Percentiles rank a stretch among this genome's conserved stretches.
These are phyloP conservation scores for Penicillium sp. DNA, from an alignment of 2,329 filamentous ascomycete species.

Conservation along the genomic window DNA sequence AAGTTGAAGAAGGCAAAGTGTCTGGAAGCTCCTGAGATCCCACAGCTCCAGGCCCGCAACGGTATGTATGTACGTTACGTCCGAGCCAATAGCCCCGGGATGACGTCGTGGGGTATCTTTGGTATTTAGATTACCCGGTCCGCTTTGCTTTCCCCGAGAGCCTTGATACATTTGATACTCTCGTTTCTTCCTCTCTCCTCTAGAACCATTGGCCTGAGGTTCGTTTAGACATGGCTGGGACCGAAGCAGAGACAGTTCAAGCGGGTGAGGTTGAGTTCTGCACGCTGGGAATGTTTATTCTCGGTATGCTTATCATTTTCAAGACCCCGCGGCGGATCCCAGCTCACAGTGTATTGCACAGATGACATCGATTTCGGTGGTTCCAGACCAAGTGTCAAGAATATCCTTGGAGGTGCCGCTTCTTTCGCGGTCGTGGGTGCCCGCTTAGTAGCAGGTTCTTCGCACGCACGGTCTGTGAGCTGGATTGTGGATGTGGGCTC, in stretches of 20 bases:
- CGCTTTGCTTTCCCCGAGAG: slow-evolving; percentile 5
- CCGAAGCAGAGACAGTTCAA: neutral
- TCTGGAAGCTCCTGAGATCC: slow-evolving; percentile 18
- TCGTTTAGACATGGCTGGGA: slow-evolving; percentile 14
- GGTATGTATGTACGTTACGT: slow-evolving; percentile 3
- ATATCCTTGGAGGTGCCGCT: slow-evolving; percentile 84
- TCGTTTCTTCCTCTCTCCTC: slow-evolving; percentile 1
- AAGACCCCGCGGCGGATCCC: slow-evolving; percentile 8
- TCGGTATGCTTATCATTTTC: slow-evolving; percentile 43
- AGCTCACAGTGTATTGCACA: slow-evolving; percentile 37
- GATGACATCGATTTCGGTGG: slow-evolving; percentile 87
- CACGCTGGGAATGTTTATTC: slow-evolving; percentile 61
- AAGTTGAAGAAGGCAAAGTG: slow-evolving; percentile 6
- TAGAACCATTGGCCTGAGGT: neutral
- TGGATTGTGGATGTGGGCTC: slow-evolving; percentile 89
- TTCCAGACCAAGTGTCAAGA: slow-evolving; percentile 61
- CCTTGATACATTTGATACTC: slow-evolving; percentile 5
- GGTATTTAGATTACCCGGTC: slow-evolving; percentile 18
- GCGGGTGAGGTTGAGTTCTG: slow-evolving; percentile 49
- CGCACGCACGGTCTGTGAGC: slow-evolving; percentile 64
- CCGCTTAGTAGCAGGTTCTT: slow-evolving; percentile 72
- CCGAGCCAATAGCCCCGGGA: neutral
- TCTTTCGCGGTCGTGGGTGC: slow-evolving; percentile 84
- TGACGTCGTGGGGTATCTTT: slow-evolving; percentile 13
- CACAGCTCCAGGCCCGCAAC: slow-evolving; percentile 15